These are phyloP conservation scores for Cubamyces lactineus DNA, from an alignment of 768 basidiomycete genomes.

Conservation along the genomic window DNA sequence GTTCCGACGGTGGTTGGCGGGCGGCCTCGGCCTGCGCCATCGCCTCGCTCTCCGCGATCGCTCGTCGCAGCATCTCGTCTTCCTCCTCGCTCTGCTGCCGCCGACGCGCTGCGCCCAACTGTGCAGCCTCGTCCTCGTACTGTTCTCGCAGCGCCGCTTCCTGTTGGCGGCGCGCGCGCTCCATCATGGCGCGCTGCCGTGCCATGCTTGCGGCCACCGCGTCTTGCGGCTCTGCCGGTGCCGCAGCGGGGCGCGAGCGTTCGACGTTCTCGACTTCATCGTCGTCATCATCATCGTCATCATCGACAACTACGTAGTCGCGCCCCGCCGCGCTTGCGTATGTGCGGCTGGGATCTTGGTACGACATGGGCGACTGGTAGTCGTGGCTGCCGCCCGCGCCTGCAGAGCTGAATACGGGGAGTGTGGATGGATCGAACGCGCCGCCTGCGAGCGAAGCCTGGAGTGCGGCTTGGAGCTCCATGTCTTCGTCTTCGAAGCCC, in stretches of 20 bases:
- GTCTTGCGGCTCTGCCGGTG: constrained; percentile 41
- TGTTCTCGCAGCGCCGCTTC: constrained; percentile 66
- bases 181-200: constrained; percentile 59
- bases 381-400: background rate
- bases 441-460: constrained; percentile 70
- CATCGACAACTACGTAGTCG: constrained; percentile 17
- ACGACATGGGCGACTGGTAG: background rate
- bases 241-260: constrained; percentile 8
- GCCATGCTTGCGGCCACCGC: constrained; percentile 71
- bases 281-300: constrained; percentile 32
- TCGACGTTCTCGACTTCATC: constrained; percentile 19
- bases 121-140: constrained; percentile 46
- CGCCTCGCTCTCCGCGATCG: constrained; percentile 63
- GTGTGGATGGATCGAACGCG: constrained; percentile 15
- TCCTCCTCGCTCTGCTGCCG: constrained; percentile 48
- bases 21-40: constrained; percentile 40
- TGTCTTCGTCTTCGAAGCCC: constrained; percentile 80
- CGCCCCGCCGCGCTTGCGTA: constrained; percentile 10
- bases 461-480: constrained; percentile 84
- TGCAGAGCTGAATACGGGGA: background rate
- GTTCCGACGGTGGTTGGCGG: constrained; percentile 27
- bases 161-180: constrained; percentile 67
- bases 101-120: constrained; percentile 19
- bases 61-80: constrained; percentile 55
- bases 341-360: background rate